A percentile compares a stretch with the other conserved stretches of the same genome.
Evolutionary conservation across 805 yeast species (phyloP).

Genomic region (Tetrapisispora pingtungensis): DNA sequence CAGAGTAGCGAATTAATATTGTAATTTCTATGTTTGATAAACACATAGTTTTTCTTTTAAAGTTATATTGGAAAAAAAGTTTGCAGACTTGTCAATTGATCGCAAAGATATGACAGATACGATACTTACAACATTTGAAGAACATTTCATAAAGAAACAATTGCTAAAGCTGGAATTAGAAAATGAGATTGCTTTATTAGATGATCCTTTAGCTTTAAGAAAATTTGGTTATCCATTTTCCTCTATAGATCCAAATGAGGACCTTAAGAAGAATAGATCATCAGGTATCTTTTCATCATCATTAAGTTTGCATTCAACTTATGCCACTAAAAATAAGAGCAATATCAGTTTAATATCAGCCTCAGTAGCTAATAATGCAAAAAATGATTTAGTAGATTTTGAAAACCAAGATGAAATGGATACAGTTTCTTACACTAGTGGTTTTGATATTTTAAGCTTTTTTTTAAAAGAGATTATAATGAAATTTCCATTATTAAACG

Average conservation of each 20-base stretch:
- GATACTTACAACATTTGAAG: conserved; percentile 42
- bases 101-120: neutral
- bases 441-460: conserved; percentile 60
- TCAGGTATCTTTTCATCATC: neutral
- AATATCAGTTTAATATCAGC: neutral
- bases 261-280: neutral
- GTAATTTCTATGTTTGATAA: too few species aligned
- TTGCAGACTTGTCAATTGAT: too few species aligned
- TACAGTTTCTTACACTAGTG: conserved; percentile 10
- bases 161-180: conserved; percentile 52
- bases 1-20: too few species aligned
- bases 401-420: neutral
- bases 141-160: conserved; percentile 81
- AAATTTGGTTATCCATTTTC: conserved; percentile 73
- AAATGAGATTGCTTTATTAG: conserved; percentile 50
- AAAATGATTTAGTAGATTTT: too few species aligned
- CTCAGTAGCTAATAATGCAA: neutral
- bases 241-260: conserved; percentile 33
- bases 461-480: conserved; percentile 52
- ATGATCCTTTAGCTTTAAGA: conserved; percentile 52
- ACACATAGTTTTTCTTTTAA: too few species aligned
- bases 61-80: too few species aligned
- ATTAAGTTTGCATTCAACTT: neutral
- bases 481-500: conserved; percentile 65
- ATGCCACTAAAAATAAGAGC: neutral